A percentile compares a stretch with the other conserved stretches of the same genome.
Conservation (phyloP, 768 basidiomycete genomes). For the Serpula lacrymans region DNA sequence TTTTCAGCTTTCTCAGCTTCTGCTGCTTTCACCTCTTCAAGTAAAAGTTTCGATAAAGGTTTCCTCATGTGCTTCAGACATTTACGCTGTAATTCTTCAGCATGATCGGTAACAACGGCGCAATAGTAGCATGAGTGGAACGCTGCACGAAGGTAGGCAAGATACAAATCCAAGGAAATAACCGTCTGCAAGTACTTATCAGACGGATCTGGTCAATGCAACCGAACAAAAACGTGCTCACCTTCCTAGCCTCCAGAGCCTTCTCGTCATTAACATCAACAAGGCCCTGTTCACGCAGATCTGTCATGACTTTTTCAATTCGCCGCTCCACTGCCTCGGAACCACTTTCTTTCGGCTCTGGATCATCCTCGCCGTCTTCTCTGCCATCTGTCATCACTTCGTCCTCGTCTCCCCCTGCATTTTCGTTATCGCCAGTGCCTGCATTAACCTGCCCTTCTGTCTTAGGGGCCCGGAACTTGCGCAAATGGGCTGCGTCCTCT, state of each 20-base stretch:
- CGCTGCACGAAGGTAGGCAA: constrained; percentile 89
- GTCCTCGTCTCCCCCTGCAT: constrained; percentile 25
- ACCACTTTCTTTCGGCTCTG: constrained; percentile 61
- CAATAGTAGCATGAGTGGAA: constrained; percentile 99
- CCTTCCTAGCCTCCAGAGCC: constrained; percentile 69
- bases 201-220: constrained; percentile 12
- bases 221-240: constrained; percentile 29
- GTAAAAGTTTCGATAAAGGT: constrained; percentile 56
- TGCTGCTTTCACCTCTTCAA: constrained; percentile 59
- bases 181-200: constrained; percentile 50
- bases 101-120: constrained; percentile 85
- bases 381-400: constrained; percentile 26
- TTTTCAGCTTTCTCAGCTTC: constrained; percentile 45
- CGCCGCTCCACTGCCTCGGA: constrained; percentile 78
- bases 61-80: constrained; percentile 91
- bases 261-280: constrained; percentile 62
- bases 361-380: constrained; percentile 39
- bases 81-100: constrained; percentile 93
- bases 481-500: constrained; percentile 57
- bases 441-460: constrained; percentile 16
- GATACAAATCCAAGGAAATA: constrained; percentile 85
- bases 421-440: constrained; percentile 29
- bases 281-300: constrained; percentile 62
- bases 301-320: constrained; percentile 72
- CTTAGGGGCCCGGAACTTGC: constrained; percentile 34